Percentiles rank a stretch among this genome's conserved stretches.
Conservation (phyloP, 495 filamentous ascomycete genomes). For the Aspergillus haitiensis region DNA sequence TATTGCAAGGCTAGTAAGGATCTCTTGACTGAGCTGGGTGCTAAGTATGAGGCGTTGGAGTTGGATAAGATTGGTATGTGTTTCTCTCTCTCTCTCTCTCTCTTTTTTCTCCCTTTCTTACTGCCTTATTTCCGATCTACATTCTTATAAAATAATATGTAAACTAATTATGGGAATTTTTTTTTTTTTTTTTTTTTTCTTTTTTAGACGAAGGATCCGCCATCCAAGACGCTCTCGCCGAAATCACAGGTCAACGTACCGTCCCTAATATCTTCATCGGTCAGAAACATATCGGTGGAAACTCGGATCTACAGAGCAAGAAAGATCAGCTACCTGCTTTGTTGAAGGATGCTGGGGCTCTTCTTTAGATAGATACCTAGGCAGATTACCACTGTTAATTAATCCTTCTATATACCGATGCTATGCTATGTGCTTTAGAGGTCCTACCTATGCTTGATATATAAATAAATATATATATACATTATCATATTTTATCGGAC, state of each 20-base stretch:
- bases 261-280: slow-evolving; percentile 96
- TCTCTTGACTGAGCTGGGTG: slow-evolving; percentile 65
- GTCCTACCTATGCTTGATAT: too few species aligned
- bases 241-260: slow-evolving; percentile 78
- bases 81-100: slow-evolving; percentile 18
- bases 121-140: slow-evolving; percentile 7
- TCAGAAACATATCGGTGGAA: slow-evolving; percentile 90
- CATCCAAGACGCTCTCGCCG: slow-evolving; percentile 78
- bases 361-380: slow-evolving; percentile 37
- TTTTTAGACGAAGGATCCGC: slow-evolving; percentile 69
- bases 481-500: too few species aligned
- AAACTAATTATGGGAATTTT: too few species aligned
- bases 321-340: slow-evolving; percentile 56
- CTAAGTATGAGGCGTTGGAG: slow-evolving; percentile 75
- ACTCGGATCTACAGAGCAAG: slow-evolving; percentile 82
- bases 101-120: slow-evolving; percentile 1
- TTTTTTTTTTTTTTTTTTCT: background rate
- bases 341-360: slow-evolving; percentile 65
- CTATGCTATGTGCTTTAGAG: too few species aligned
- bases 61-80: slow-evolving; percentile 80
- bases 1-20: slow-evolving; percentile 82
- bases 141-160: background rate
- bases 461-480: background rate
- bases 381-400: too few species aligned
- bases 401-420: too few species aligned